phyloP scores from a whole-genome alignment of 768 basidiomycete species.

The Russula sp. region DNA sequence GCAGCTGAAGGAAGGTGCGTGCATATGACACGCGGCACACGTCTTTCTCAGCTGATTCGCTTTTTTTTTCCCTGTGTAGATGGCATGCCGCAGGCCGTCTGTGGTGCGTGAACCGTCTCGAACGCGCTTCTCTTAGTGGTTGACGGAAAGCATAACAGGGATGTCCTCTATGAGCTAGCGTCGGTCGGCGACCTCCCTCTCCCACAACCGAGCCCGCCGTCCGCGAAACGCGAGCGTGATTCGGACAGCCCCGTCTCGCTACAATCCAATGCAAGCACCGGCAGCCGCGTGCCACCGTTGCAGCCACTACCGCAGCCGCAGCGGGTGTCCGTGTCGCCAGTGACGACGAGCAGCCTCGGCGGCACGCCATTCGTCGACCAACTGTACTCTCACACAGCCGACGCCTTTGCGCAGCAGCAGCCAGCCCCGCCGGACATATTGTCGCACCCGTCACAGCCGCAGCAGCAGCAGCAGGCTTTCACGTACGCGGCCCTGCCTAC shows the following conservation, averaged over 20 bases:
- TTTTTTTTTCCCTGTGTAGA: constrained; percentile 23
- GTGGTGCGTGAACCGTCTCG: constrained; percentile 32
- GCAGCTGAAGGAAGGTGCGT: constrained; percentile 15
- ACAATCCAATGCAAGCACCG: constrained; percentile 3
- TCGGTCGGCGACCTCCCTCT: constrained; percentile 65
- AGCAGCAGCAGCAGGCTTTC: too few species aligned
- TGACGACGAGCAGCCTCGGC: constrained; percentile 12
- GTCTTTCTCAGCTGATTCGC: background rate
- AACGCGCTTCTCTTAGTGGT: background rate
- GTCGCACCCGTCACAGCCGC: background rate
- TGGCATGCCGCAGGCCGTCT: constrained; percentile 44
- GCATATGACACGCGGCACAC: background rate
- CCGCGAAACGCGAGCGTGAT: constrained; percentile 57
- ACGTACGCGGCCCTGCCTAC: constrained; percentile 15
- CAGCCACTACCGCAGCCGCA: background rate
- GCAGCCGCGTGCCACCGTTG: background rate
- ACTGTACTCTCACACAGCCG: constrained; percentile 4
- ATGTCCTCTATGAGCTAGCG: constrained; percentile 65
- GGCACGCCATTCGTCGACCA: constrained; percentile 9
- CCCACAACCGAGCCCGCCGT: constrained; percentile 45
- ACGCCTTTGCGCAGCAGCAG: background rate
- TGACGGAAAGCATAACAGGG: constrained; percentile 36
- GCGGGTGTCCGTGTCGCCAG: constrained; percentile 7
- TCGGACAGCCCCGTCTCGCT: constrained; percentile 38
- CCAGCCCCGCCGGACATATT: background rate